A percentile compares a stretch with the other conserved stretches of the same genome.
phyloP scores from a whole-genome alignment of 169 alveolate genomes.

The Amoebophrya sp. region DNA sequence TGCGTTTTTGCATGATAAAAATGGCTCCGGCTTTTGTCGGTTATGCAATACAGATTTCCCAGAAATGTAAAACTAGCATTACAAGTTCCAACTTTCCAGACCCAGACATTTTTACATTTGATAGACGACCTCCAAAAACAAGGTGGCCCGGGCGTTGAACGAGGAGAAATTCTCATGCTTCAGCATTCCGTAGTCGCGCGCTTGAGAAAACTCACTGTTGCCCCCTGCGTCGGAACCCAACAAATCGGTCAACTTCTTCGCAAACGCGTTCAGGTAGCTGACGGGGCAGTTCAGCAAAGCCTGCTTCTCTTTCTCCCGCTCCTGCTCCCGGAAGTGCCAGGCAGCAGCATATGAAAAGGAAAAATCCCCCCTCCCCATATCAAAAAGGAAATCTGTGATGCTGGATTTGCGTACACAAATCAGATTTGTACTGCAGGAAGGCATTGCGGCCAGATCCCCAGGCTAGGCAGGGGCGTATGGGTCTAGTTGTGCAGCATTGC shows the following conservation, averaged over 20 bases:
- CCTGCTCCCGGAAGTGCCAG: constrained; percentile 16
- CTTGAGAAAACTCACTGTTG: background rate
- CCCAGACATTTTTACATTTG: no score
- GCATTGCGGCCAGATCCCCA: no score
- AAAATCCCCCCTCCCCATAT: background rate
- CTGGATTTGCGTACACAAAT: no score
- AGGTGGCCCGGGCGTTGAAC: background rate
- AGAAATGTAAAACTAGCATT: no score
- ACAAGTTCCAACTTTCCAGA: no score
- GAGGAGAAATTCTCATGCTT: background rate
- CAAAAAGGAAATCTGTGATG: background rate
- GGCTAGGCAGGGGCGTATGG: no score
- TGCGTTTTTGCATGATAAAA: no score
- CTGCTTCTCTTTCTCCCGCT: background rate
- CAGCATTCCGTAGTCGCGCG: background rate
- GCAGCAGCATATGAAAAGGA: background rate
- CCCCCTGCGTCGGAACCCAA: background rate
- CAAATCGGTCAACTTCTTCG: background rate
- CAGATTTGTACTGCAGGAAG: no score
- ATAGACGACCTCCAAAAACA: background rate
- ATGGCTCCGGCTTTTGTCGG: no score
- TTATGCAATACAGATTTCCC: no score
- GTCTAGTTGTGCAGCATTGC: no score
- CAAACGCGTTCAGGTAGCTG: background rate
- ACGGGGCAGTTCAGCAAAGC: background rate